phyloP scores from a whole-genome alignment of 495 filamentous ascomycete genomes.

The Lasiosphaeriaceae sp. region DNA sequence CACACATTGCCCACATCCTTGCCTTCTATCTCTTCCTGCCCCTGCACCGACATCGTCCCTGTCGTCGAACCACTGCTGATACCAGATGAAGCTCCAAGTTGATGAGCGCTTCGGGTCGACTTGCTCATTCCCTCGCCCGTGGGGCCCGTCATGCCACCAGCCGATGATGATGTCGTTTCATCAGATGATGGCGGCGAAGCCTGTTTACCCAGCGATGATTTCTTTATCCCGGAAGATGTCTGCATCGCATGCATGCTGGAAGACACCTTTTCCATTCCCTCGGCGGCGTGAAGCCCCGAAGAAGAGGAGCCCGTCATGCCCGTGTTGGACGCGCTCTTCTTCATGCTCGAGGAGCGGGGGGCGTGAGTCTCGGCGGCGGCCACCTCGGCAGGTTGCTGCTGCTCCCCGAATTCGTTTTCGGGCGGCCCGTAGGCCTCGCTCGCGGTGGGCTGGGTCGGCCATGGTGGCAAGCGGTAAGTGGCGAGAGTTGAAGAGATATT shows the following conservation, averaged over 20 bases:
- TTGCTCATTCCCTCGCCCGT: constrained; percentile 2
- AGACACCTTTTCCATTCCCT: too few relatives aligned
- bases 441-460: constrained; percentile 23
- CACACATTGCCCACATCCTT: constrained; percentile 21
- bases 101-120: constrained; percentile 1
- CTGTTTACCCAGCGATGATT: background rate
- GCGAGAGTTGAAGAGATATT: too few relatives aligned
- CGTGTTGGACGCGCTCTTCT: background rate
- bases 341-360: background rate
- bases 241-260: background rate
- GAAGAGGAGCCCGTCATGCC: background rate
- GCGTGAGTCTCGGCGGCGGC: background rate
- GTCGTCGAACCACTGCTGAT: background rate
- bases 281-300: background rate
- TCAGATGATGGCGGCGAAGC: too few relatives aligned
- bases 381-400: background rate
- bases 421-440: constrained; percentile 28
- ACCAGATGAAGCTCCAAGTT: background rate
- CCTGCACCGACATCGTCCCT: background rate
- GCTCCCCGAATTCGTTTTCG: constrained; percentile 13
- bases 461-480: too few relatives aligned
- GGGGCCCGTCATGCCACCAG: background rate
- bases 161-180: too few relatives aligned
- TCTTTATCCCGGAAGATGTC: background rate
- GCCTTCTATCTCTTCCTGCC: constrained; percentile 2